Conservation (phyloP, 169 alveolate genomes). For the Ichthyophthirius multifiliis region DNA sequence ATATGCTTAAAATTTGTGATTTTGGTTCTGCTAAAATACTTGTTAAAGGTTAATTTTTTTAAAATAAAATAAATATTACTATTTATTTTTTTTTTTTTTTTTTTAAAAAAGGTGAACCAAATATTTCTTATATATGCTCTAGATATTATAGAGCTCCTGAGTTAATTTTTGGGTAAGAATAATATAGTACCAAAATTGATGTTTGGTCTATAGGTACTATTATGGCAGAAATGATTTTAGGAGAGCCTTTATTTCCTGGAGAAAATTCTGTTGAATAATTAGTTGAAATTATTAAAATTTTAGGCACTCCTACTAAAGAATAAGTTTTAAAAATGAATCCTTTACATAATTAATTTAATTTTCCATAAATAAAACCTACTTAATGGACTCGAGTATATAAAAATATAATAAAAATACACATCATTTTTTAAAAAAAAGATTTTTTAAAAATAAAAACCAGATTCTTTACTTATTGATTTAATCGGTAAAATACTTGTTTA, state of each 20-base stretch:
- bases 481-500: constrained; percentile 65
- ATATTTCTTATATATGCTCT: constrained; percentile 71
- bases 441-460: constrained; percentile 54
- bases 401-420: not conserved
- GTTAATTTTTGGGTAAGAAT: constrained; percentile 50
- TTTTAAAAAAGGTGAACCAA: constrained; percentile 39
- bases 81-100: not conserved
- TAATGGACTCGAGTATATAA: constrained; percentile 51
- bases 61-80: not conserved
- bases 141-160: constrained; percentile 80
- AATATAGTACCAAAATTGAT: constrained; percentile 57
- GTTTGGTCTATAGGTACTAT: constrained; percentile 56
- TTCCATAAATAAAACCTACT: constrained; percentile 50
- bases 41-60: constrained; percentile 4
- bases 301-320: constrained; percentile 59
- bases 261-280: constrained; percentile 58
- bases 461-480: constrained; percentile 67
- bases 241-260: constrained; percentile 71
- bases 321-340: constrained; percentile 51
- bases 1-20: constrained; percentile 63
- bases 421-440: not conserved
- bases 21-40: constrained; percentile 72
- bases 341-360: constrained; percentile 37
- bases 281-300: constrained; percentile 56
- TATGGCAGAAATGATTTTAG: constrained; percentile 61